Percentiles rank a stretch among this genome's conserved stretches.
Conservation (phyloP, 2,329 filamentous ascomycete genomes). For the Xylaria sp. region DNA sequence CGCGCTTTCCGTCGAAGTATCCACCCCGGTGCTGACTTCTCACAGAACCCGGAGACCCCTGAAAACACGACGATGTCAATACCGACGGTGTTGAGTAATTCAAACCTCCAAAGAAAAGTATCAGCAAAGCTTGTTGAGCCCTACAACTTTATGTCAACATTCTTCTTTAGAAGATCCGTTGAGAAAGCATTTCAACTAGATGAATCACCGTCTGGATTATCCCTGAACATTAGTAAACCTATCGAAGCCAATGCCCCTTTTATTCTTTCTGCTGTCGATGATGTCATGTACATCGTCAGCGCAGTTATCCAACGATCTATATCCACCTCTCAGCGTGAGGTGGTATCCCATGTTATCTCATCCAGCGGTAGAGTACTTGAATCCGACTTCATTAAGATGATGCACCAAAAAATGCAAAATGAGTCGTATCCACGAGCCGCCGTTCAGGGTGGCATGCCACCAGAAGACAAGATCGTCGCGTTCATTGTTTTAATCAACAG, state of each 20-base stretch:
- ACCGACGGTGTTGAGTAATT: slow-evolving; percentile 80
- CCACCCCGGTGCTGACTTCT: slow-evolving; percentile 43
- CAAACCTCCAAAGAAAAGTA: slow-evolving; percentile 83
- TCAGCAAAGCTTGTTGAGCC: slow-evolving; percentile 77
- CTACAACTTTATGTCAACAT: slow-evolving; percentile 92
- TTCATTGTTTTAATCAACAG: slow-evolving; percentile 97
- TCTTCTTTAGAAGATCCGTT: slow-evolving; percentile 95
- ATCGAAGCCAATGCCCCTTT: slow-evolving; percentile 84
- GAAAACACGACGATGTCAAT: slow-evolving; percentile 69
- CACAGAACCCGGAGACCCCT: slow-evolving; percentile 61
- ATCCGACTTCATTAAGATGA: slow-evolving; percentile 94
- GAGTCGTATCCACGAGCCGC: slow-evolving; percentile 88
- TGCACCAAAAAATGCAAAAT: slow-evolving; percentile 96
- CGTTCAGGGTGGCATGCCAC: slow-evolving; percentile 82
- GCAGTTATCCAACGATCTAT: slow-evolving; percentile 87
- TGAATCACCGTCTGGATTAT: slow-evolving; percentile 82
- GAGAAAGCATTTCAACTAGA: slow-evolving; percentile 98
- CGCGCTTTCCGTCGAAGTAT: slow-evolving; percentile 25
- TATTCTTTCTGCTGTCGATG: slow-evolving; percentile 95
- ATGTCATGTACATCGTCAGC: slow-evolving; percentile 99
- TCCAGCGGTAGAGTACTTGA: slow-evolving; percentile 82
- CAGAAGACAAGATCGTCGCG: slow-evolving; percentile 86
- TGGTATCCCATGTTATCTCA: slow-evolving; percentile 81
- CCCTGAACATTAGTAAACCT: slow-evolving; percentile 76
- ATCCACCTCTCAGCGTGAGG: slow-evolving; percentile 82